Evolutionary conservation across 2,329 filamentous ascomycete genomes (phyloP).

Genomic region (Venturia nashicola): DNA sequence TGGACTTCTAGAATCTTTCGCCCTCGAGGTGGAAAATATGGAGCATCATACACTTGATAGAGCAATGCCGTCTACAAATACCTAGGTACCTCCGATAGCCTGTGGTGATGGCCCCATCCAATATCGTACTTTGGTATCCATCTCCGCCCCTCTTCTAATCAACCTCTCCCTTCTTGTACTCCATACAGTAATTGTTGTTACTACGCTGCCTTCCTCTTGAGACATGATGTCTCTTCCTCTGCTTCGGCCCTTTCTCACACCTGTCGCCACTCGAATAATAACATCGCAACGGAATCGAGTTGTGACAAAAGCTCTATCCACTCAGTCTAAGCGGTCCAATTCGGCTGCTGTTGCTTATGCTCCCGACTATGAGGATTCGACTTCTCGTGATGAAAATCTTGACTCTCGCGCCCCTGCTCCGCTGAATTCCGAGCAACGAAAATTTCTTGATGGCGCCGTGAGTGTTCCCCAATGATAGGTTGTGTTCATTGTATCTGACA

Average conservation of each 20-base stretch:
- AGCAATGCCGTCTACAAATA: not conserved
- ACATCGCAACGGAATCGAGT: not conserved
- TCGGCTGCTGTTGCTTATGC: constrained; percentile 11
- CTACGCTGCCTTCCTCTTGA: not conserved
- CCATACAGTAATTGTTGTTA: not conserved
- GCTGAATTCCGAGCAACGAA: constrained; percentile 20
- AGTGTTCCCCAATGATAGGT: not conserved
- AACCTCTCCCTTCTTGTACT: not conserved
- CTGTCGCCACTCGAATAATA: not conserved
- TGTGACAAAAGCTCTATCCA: not conserved
- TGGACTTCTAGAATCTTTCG: no score
- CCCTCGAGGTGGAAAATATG: not conserved
- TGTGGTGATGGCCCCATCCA: not conserved
- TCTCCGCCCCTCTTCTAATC: not conserved
- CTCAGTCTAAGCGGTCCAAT: not conserved
- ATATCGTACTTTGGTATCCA: not conserved
- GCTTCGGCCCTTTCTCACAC: not conserved
- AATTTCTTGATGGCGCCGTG: constrained; percentile 26
- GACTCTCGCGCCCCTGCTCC: constrained; percentile 8
- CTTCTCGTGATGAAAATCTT: constrained; percentile 5
- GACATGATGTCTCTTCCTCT: not conserved
- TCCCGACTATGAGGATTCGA: constrained; percentile 8
- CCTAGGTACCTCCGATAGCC: no score
- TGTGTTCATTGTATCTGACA: not conserved
- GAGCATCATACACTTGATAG: not conserved